Evolutionary conservation across 1,284 basidiomycete genomes (phyloP).

Genomic region (Boletus coffeatus): DNA sequence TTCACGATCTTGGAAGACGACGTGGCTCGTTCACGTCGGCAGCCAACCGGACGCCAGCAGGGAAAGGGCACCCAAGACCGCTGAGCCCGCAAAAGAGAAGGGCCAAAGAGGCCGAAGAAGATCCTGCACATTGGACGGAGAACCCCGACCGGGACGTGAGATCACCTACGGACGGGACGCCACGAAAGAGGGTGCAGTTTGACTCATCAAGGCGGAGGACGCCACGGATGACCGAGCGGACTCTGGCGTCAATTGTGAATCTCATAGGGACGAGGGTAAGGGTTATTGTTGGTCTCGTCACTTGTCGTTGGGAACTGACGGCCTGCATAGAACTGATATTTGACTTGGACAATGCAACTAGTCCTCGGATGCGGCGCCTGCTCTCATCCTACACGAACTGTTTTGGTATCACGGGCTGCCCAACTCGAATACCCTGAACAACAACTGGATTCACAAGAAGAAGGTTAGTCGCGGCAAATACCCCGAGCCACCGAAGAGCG

Average conservation of each 20-base stretch:
- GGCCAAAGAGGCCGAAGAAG: slow-evolving; percentile 11
- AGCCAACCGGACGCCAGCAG: slow-evolving; percentile 13
- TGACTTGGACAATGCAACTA: slow-evolving; percentile 50
- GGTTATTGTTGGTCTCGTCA: not conserved
- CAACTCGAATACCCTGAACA: slow-evolving; percentile 19
- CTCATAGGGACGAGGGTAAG: slow-evolving; percentile 35
- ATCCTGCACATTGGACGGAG: slow-evolving; percentile 8
- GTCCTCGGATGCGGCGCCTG: slow-evolving; percentile 25
- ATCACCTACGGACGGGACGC: slow-evolving; percentile 18
- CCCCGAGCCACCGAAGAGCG: slow-evolving; percentile 62
- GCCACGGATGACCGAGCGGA: slow-evolving; percentile 40
- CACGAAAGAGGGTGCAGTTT: slow-evolving; percentile 67
- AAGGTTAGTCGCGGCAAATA: slow-evolving; percentile 57
- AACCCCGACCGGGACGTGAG: slow-evolving; percentile 14
- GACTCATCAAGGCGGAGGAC: slow-evolving; percentile 52
- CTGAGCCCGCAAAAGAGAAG: slow-evolving; percentile 12
- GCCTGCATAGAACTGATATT: slow-evolving; percentile 55
- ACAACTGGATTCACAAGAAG: slow-evolving; percentile 42
- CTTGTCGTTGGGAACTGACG: slow-evolving; percentile 9
- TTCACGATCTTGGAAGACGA: slow-evolving; percentile 59
- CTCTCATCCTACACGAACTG: slow-evolving; percentile 12
- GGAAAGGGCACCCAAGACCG: slow-evolving; percentile 15
- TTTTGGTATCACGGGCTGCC: slow-evolving; percentile 2
- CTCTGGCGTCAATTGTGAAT: slow-evolving; percentile 28
- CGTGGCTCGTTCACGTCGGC: slow-evolving; percentile 32